Evolutionary conservation across 768 basidiomycete genomes (phyloP).

Genomic region (Russula foetens): DNA sequence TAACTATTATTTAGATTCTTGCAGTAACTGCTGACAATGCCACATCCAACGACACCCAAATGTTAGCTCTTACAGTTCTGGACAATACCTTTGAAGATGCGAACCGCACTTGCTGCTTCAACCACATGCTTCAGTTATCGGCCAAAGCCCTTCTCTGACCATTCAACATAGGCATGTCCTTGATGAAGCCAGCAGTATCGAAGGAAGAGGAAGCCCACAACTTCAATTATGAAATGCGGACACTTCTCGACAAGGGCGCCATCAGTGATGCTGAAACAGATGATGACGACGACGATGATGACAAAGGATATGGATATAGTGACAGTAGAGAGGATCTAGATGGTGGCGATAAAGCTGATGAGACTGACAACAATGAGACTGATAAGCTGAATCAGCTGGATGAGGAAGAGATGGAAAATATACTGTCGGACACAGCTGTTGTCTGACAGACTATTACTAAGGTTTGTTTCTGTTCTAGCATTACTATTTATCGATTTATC

Average conservation of each 20-base stretch:
- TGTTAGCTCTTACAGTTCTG: conserved; percentile 26
- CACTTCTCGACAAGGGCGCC: too few species aligned
- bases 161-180: not conserved
- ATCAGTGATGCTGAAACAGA: not conserved
- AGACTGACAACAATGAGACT: not conserved
- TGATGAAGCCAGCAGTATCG: too few species aligned
- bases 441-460: not conserved
- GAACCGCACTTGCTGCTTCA: not conserved
- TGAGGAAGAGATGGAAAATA: not conserved
- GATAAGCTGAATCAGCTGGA: not conserved
- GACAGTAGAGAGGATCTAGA: not conserved
- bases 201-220: too few species aligned
- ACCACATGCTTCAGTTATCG: not conserved
- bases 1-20: conserved; percentile 23
- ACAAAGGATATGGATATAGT: not conserved
- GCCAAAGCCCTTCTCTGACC: not conserved
- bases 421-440: not conserved
- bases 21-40: conserved; percentile 31
- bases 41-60: too few species aligned
- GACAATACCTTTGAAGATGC: conserved; percentile 23
- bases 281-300: not conserved
- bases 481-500: not conserved
- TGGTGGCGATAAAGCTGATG: not conserved
- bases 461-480: not conserved
- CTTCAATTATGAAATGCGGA: too few species aligned